These are phyloP conservation scores for Mycosphaerella sp. DNA, from an alignment of 2,329 filamentous ascomycete species.

Conservation along the genomic window DNA sequence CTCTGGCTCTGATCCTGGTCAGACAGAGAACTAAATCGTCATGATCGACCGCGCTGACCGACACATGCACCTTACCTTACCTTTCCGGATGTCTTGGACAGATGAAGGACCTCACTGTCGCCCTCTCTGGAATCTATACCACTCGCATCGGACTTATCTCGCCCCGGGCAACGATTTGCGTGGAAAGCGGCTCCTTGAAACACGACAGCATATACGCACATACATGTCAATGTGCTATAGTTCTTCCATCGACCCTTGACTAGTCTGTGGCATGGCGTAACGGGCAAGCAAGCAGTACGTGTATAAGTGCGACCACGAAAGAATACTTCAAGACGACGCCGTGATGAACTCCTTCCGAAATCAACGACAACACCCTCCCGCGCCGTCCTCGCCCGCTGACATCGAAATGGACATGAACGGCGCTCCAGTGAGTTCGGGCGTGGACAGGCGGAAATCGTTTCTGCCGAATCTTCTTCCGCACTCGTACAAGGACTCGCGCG, in stretches of 20 bases:
- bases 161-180: background rate
- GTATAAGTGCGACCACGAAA: too few relatives aligned
- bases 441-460: constrained; percentile 3
- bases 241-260: too few relatives aligned
- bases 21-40: too few relatives aligned
- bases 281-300: too few relatives aligned
- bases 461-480: constrained; percentile 15
- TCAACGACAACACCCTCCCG: background rate
- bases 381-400: background rate
- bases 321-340: background rate
- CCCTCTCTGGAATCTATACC: too few relatives aligned
- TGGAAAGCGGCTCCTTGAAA: background rate
- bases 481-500: constrained; percentile 11
- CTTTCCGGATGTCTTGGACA: too few relatives aligned
- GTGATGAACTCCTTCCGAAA: background rate
- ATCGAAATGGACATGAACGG: constrained; percentile 1
- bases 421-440: background rate
- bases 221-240: too few relatives aligned
- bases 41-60: too few relatives aligned
- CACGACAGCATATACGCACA: background rate
- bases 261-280: too few relatives aligned
- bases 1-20: too few relatives aligned
- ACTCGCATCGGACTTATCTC: background rate
- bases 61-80: too few relatives aligned
- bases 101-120: too few relatives aligned